These are phyloP conservation scores for Plasmodium knowlesi DNA, from an alignment of 169 alveolate species.

Conservation along the genomic window DNA sequence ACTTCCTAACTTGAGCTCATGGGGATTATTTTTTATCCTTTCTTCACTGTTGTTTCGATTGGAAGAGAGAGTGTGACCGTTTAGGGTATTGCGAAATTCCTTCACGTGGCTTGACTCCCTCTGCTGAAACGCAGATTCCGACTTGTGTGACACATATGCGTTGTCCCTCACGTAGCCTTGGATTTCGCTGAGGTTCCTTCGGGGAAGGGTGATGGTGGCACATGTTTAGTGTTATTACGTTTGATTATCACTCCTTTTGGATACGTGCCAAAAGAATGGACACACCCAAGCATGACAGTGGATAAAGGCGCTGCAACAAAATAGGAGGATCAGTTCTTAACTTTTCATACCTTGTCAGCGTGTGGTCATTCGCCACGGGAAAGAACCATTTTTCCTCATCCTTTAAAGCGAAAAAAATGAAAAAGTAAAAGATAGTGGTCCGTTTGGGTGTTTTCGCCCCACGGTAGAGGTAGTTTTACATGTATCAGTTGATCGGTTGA, in stretches of 20 bases:
- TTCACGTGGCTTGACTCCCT: not conserved
- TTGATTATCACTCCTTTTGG: not conserved
- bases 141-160: not conserved
- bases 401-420: slow-evolving; percentile 10
- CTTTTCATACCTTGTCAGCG: slow-evolving; percentile 22
- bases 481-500: not conserved
- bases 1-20: slow-evolving; percentile 32
- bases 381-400: slow-evolving; percentile 62
- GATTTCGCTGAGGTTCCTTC: slow-evolving; percentile 36
- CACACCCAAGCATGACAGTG: not conserved
- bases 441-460: not conserved
- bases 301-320: not conserved
- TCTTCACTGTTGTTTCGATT: not conserved
- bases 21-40: not conserved
- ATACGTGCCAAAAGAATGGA: not conserved
- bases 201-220: not conserved
- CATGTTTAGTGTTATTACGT: not conserved
- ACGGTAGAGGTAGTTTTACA: not conserved
- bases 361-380: slow-evolving; percentile 38
- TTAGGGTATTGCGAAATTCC: not conserved
- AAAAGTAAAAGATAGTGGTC: not conserved
- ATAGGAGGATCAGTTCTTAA: not conserved
- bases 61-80: not conserved
- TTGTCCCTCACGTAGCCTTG: slow-evolving; percentile 14
- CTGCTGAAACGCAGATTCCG: slow-evolving; percentile 25